phyloP scores from a whole-genome alignment of 75 land plant genomes.

The Picea glauca region DNA sequence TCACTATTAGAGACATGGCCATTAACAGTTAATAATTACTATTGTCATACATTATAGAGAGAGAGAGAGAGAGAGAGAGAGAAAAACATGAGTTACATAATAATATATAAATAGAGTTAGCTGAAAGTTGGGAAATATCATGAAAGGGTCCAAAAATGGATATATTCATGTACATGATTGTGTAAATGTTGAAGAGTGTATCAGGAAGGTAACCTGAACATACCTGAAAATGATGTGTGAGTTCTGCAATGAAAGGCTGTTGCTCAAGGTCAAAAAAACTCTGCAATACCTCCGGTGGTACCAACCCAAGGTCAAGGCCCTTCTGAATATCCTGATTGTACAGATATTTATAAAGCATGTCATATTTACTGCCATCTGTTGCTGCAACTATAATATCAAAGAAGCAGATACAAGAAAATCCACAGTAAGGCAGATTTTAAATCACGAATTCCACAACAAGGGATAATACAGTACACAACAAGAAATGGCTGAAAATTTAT shows the following conservation, averaged over 20 bases:
- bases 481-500: no score
- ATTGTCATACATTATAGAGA: not conserved
- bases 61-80: not conserved
- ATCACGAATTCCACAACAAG: not conserved
- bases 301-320: conserved; percentile 88
- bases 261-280: conserved; percentile 90
- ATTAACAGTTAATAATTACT: no score
- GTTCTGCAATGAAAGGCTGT: conserved; percentile 73
- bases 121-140: not conserved
- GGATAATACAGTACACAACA: not conserved
- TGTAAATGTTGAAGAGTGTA: not conserved
- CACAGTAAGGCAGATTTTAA: not conserved
- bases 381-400: not conserved
- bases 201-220: not conserved
- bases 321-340: conserved; percentile 72
- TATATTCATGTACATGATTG: not conserved
- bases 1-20: no score
- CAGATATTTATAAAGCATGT: not conserved
- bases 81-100: not conserved
- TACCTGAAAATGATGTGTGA: conserved; percentile 84
- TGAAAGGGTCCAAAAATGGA: not conserved
- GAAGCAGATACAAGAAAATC: not conserved
- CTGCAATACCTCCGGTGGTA: conserved; percentile 87
- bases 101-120: not conserved
- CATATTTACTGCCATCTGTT: not conserved